Conservation (phyloP, 2,329 filamentous ascomycete genomes). For the Botrytis fragariae region DNA sequence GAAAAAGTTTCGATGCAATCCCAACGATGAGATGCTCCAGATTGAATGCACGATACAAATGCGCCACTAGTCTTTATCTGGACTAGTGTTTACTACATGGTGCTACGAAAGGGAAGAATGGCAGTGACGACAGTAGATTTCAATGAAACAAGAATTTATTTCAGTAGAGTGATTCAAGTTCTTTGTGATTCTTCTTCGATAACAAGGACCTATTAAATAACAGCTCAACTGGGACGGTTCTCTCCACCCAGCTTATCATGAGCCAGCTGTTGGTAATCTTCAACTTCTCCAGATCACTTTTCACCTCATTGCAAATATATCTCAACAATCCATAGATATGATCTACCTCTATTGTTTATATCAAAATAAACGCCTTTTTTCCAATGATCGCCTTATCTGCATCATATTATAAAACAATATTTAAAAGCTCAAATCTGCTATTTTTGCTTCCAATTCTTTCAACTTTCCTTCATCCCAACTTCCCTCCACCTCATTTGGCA, state of each 20-base stretch:
- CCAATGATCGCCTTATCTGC: neutral
- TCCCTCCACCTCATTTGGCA: neutral
- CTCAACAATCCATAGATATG: neutral
- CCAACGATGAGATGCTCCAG: neutral
- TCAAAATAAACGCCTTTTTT: neutral
- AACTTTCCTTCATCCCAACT: neutral
- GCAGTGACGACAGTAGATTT: neutral
- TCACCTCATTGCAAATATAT: neutral
- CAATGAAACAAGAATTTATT: neutral
- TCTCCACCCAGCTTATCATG: no score
- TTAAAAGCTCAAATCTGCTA: conserved; percentile 4
- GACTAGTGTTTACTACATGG: neutral
- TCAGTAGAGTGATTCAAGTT: neutral
- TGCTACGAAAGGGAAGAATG: no score
- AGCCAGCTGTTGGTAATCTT: neutral
- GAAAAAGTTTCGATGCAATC: neutral
- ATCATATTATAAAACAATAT: neutral
- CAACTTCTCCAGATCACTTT: neutral
- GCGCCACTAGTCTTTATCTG: neutral
- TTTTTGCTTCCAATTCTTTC: neutral
- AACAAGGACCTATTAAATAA: neutral
- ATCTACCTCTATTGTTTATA: neutral
- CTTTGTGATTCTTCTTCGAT: neutral
- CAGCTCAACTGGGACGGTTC: neutral
- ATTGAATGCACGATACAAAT: neutral